A percentile compares a stretch with the other conserved stretches of the same genome.
Conservation (phyloP, 148 eudicot genomes). For the Arctostaphylos glauca region DNA sequence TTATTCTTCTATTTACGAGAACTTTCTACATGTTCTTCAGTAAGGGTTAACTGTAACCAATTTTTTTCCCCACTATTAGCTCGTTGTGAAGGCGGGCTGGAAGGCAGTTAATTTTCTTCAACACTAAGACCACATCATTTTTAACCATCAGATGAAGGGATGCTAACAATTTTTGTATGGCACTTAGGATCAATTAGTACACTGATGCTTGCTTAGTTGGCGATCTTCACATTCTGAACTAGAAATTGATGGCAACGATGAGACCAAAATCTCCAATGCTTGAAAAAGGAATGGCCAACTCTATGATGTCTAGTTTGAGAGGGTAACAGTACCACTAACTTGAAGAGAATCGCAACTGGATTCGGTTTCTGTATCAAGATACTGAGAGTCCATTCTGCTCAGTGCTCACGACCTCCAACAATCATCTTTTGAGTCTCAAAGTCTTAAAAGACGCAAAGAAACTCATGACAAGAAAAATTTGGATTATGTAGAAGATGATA, state of each 20-base stretch:
- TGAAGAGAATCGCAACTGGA: background rate
- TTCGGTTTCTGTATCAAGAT: background rate
- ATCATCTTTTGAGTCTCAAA: background rate
- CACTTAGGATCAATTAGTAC: background rate
- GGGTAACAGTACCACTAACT: background rate
- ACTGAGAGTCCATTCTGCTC: background rate
- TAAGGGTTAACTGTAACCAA: background rate
- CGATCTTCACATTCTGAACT: background rate
- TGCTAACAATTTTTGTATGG: background rate
- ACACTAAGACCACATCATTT: background rate
- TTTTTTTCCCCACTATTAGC: background rate
- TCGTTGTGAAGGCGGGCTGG: background rate
- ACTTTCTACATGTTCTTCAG: background rate
- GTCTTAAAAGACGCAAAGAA: background rate
- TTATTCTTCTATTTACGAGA: background rate
- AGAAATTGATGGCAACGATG: background rate
- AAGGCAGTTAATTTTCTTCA: background rate
- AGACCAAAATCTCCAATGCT: background rate
- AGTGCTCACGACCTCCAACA: background rate
- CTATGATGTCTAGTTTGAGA: background rate
- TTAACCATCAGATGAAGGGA: background rate
- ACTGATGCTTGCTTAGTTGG: background rate
- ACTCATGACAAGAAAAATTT: background rate
- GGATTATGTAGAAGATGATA: background rate
- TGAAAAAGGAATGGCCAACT: background rate